phyloP scores from a whole-genome alignment of 129 eudicot genomes.

The Dittrichia graveolens region DNA sequence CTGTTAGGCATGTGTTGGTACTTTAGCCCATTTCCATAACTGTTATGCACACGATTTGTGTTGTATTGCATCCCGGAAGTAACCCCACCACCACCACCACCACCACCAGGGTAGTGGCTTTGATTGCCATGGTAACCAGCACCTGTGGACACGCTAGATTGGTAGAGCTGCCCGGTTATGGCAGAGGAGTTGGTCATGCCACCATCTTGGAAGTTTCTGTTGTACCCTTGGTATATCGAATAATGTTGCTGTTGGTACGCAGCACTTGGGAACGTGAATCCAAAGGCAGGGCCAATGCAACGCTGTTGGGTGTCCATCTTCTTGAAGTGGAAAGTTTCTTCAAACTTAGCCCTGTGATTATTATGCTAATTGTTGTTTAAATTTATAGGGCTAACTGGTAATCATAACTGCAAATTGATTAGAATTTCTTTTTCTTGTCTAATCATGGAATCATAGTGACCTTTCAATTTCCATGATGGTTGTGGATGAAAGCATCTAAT shows the following conservation, averaged over 20 bases:
- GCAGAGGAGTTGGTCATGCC: not conserved
- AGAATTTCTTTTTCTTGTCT: not conserved
- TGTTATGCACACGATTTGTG: not conserved
- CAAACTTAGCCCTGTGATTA: not conserved
- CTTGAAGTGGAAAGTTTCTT: not conserved
- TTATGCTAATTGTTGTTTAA: not conserved
- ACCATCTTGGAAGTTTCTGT: not conserved
- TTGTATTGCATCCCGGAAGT: too few relatives aligned
- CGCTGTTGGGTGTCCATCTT: too few relatives aligned
- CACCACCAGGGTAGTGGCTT: not conserved
- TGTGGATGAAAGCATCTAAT: slow-evolving; percentile 3
- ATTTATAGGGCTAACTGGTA: not conserved
- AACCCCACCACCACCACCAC: not conserved
- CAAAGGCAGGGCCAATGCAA: too few relatives aligned
- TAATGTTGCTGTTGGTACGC: not conserved
- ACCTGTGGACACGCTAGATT: too few relatives aligned
- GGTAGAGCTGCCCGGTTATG: too few relatives aligned
- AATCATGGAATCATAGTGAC: not conserved
- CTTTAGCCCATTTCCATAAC: slow-evolving; percentile 24
- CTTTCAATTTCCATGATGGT: not conserved
- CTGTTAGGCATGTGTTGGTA: slow-evolving; percentile 7
- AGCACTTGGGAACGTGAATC: too few relatives aligned
- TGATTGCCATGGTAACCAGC: not conserved
- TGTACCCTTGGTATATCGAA: not conserved
- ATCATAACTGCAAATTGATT: not conserved